Evolutionary conservation across 2,329 filamentous ascomycete species (phyloP), one percentile per base, ranked within the genome.

Genomic region (Fonsecaea multimorphosa): DNA sequence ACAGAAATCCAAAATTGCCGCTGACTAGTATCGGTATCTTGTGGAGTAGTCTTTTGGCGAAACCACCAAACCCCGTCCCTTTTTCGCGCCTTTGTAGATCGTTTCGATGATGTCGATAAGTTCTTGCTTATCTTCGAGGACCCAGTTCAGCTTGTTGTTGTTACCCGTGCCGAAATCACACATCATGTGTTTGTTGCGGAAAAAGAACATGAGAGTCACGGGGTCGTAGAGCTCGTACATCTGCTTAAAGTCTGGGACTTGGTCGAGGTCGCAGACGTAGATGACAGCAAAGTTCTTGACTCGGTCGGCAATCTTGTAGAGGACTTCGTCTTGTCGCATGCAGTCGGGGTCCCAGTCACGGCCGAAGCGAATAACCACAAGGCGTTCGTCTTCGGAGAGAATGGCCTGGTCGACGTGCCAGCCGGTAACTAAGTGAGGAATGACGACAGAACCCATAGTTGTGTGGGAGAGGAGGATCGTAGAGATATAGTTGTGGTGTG

Each of bases 361-460:
- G 55, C 93, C 93, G 80, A 98, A 98, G 71, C 94, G 90, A 77
- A 98, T 97, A 49, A 97, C 89, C 12, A 97, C 92, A 1, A 97
- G 87, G 56, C 94, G 90, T 76, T 98, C 94, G 76, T 97, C 92
- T 81, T 98, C 93, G 51, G 85, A 86, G 75, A 92, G 88, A 76
- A 97, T 97, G 70, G 93, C 93, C 81, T 98, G 93, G 83, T 98
- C 95, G 75, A 99, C 95, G 79, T 99, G 95, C 95, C 94, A 99
- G 78, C 92, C 95, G 49, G 91, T 93, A 73, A 87, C 87, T 54
- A 99, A 86, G 79, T 98, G 94, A 53, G 94, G 94, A 60, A 99
- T 88, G 27, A 71, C 69, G 29, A 71, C 69, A 44, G 69, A 71
- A 58, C 69, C 69, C 69, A 72, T 72, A 36, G 8, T 69, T 32